Base-by-base conservation (phyloP, 2,329 filamentous ascomycete species). In the Samsoniella hepiali region DNA sequence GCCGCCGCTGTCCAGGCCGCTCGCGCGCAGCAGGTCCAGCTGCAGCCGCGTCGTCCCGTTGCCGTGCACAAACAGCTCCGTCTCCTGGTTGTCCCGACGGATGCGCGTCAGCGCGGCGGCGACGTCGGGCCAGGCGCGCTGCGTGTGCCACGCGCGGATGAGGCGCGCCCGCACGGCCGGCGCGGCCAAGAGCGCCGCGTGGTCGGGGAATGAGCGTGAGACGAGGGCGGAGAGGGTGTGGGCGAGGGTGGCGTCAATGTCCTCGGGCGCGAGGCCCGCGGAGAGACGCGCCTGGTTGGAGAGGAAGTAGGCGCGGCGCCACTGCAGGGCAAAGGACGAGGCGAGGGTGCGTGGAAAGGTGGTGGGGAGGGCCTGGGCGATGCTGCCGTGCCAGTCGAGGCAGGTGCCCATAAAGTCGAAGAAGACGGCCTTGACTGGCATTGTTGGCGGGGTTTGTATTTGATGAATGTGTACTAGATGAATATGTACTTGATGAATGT, bases 401-500 rank as follows among this genome's bases (percentile, higher is more conserved):
- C 82, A 85, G 32, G 82, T 85, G 31, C 83, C 82, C 82, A 85
- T 85, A 68, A 85, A 81, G 72, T 85, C 81, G 71, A 84, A 85
- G 66, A 84, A 79, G 49, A 84, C 73, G 3, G 79, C 81, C 69
- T 79, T 82, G 63, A 79, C 73, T 2, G 40, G 40, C 38, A 47
- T 47, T n/a, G 62, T 62, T 11, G 63, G 1, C 22, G 22, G 22
- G 22, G 22, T 22, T 22, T 22, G 22, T 22, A 22, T 22, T 22
- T 57, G 63, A 58, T 4, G 22, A 31, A 13, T 49, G 34, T 31
- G 7, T 49, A n/a, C 2, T 4, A 5, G 40, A 3, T 44, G 40
- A n/a, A 8, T n/a, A 17, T 44, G 40, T 5, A 2, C 2, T 8
- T n/a, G n/a, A 22, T 45, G 42, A 45, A 22, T 22, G 22, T 22